Conservation (phyloP, 1,139 yeast genomes). For the Magnusiomyces paraingens region DNA sequence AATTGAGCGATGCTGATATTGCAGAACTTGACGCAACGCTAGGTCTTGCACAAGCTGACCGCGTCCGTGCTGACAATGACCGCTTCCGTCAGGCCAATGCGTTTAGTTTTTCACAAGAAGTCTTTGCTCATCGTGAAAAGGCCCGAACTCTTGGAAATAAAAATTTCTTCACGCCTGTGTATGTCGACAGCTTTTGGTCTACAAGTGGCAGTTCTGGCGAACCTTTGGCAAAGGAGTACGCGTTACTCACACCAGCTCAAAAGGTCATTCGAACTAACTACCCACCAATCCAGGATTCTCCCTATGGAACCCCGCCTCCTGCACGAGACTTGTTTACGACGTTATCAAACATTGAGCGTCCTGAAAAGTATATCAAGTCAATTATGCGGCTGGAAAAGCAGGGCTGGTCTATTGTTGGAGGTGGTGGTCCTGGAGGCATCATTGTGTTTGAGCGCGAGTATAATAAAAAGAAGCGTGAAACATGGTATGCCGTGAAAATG, state of each 20-base stretch:
- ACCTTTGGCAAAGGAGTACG: slow-evolving; percentile 35
- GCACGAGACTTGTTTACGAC: slow-evolving; percentile 43
- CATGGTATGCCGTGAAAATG: slow-evolving; percentile 17
- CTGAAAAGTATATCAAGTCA: slow-evolving; percentile 31
- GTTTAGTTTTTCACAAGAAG: slow-evolving; percentile 45
- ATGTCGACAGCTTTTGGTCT: slow-evolving; percentile 14
- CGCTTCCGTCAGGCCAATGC: slow-evolving; percentile 46
- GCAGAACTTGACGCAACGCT: slow-evolving; percentile 37
- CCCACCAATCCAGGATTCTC: slow-evolving; percentile 35
- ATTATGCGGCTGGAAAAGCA: slow-evolving; percentile 36
- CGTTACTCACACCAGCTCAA: slow-evolving; percentile 43
- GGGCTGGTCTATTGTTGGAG: slow-evolving; percentile 46
- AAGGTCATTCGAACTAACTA: slow-evolving; percentile 37
- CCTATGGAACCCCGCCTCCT: slow-evolving; percentile 1
- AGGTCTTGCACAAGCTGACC: slow-evolving; percentile 39
- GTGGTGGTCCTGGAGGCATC: slow-evolving; percentile 34
- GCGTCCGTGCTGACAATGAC: slow-evolving; percentile 39
- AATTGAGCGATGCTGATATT: slow-evolving; percentile 14
- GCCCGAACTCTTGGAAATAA: slow-evolving; percentile 41
- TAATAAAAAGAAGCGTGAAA: slow-evolving; percentile 17
- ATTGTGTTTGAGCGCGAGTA: slow-evolving; percentile 35
- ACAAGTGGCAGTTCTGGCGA: slow-evolving; percentile 1
- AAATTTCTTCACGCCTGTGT: slow-evolving; percentile 48
- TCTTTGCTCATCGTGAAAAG: slow-evolving; percentile 25
- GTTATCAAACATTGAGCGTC: slow-evolving; percentile 37